Evolutionary conservation across 202 grass and related monocot species (phyloP).

Genomic region (Carex sylvatica): DNA sequence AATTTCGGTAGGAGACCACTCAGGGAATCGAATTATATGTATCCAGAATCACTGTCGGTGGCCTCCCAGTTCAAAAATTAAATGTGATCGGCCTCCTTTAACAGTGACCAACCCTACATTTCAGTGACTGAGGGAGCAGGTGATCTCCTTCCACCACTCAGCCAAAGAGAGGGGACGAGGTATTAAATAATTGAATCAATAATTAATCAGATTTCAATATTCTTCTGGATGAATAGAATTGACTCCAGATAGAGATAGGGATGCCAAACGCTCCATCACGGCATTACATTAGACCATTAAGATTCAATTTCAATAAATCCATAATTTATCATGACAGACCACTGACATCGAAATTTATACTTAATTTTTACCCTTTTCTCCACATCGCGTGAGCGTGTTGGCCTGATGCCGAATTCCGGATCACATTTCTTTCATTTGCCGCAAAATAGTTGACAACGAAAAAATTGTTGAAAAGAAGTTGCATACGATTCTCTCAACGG

Average conservation of each 20-base stretch:
- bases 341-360: neutral
- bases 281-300: neutral
- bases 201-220: neutral
- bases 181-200: too few relatives aligned
- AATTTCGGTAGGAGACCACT: too few relatives aligned
- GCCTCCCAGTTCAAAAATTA: too few relatives aligned
- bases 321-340: neutral
- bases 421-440: neutral
- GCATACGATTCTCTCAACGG: too few relatives aligned
- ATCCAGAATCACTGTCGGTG: too few relatives aligned
- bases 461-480: too few relatives aligned
- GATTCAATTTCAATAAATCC: neutral
- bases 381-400: neutral
- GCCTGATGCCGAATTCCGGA: neutral
- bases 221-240: slow-evolving; percentile 1
- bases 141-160: too few relatives aligned
- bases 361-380: neutral
- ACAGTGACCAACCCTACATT: too few relatives aligned
- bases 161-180: too few relatives aligned
- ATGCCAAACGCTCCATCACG: neutral
- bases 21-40: too few relatives aligned
- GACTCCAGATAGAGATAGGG: neutral
- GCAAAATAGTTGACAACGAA: neutral
- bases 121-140: too few relatives aligned
- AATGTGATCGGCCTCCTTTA: too few relatives aligned